Evolutionary conservation across 2,329 filamentous ascomycete species (phyloP).

Genomic region (Talaromyces sp.): DNA sequence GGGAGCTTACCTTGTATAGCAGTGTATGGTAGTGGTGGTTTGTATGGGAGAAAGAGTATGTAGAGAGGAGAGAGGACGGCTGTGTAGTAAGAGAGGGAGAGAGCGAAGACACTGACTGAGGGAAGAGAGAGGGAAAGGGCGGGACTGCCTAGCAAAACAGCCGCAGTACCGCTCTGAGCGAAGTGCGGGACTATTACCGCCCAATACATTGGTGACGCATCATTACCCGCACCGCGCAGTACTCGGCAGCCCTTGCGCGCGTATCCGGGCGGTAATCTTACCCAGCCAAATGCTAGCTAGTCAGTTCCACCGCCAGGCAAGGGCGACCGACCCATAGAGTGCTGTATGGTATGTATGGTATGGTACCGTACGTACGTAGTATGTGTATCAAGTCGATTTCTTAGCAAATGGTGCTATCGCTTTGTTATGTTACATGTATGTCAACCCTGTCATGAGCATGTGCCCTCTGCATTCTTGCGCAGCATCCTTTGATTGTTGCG

Average conservation of each 20-base stretch:
- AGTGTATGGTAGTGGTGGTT: slow-evolving; percentile 36
- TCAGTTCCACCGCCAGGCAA: slow-evolving; percentile 8
- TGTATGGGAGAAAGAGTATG: slow-evolving; percentile 36
- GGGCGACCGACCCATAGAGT: neutral
- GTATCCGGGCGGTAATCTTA: neutral
- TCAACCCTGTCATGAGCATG: neutral
- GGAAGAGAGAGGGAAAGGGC: neutral
- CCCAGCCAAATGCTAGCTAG: neutral
- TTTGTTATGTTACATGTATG: neutral
- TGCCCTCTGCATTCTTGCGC: slow-evolving; percentile 3
- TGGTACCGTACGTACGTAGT: neutral
- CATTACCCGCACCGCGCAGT: neutral
- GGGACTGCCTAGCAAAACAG: slow-evolving; percentile 7
- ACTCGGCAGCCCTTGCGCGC: neutral
- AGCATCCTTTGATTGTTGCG: neutral
- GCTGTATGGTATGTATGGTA: slow-evolving; percentile 3
- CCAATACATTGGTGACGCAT: neutral
- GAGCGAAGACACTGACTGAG: slow-evolving; percentile 21
- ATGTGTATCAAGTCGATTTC: neutral
- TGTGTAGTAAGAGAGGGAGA: slow-evolving; percentile 26
- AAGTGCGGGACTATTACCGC: neutral
- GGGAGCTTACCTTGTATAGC: slow-evolving; percentile 34
- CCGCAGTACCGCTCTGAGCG: neutral
- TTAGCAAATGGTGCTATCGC: neutral
- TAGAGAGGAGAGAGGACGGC: slow-evolving; percentile 31